These are phyloP conservation scores for Juglanconis juglandina DNA, from an alignment of 2,329 filamentous ascomycete species.

Conservation along the genomic window DNA sequence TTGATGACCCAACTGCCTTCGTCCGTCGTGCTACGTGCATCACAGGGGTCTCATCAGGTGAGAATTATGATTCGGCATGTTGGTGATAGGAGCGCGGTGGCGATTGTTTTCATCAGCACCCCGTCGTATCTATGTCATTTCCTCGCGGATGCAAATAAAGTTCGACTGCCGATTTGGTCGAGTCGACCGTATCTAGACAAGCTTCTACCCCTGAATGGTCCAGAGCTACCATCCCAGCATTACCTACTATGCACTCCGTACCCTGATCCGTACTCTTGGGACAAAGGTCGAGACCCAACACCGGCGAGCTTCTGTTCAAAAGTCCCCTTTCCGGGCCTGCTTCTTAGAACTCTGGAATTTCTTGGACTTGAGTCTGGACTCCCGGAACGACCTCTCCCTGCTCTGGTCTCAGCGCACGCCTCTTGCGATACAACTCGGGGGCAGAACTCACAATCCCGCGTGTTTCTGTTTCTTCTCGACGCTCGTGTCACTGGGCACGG, in stretches of 20 bases:
- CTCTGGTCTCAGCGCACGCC: conserved; percentile 13
- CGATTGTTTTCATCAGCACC: background rate
- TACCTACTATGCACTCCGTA: background rate
- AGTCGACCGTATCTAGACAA: background rate
- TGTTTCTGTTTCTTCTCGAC: conserved; percentile 47
- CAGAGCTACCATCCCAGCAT: conserved; percentile 14
- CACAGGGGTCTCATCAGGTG: background rate
- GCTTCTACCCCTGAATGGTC: background rate
- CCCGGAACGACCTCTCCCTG: conserved; percentile 46
- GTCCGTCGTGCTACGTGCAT: background rate
- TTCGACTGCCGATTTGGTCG: too few relatives aligned
- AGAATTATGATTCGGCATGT: background rate
- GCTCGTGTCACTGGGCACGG: conserved; percentile 45
- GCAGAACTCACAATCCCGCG: conserved; percentile 39
- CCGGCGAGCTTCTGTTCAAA: background rate
- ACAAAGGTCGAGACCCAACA: background rate
- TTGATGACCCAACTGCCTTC: background rate
- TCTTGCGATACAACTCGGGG: background rate
- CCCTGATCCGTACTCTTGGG: background rate
- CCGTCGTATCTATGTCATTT: background rate
- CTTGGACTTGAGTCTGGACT: conserved; percentile 43
- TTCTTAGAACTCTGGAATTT: conserved; percentile 51
- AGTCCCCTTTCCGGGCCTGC: conserved; percentile 8
- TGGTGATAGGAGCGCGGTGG: background rate
- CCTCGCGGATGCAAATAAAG: background rate